Conservation (phyloP, 805 yeast genomes). For the Metahyphopichia silvanorum region DNA sequence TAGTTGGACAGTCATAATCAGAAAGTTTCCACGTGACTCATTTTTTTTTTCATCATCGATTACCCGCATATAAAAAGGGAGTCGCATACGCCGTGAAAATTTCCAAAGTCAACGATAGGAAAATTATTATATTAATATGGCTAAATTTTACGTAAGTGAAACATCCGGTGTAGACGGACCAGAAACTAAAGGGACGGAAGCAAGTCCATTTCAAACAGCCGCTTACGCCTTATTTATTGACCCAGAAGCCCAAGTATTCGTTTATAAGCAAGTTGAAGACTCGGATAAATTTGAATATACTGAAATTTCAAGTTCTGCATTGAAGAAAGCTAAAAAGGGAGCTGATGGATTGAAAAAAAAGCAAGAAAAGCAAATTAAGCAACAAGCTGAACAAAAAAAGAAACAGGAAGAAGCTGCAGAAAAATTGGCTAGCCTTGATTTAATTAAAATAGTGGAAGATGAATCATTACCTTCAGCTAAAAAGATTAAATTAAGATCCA, state of each 20-base stretch:
- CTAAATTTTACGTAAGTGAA: conserved; percentile 69
- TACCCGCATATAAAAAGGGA: too few relatives aligned
- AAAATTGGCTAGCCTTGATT: conserved; percentile 71
- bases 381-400: conserved; percentile 61
- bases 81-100: too few relatives aligned
- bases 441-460: conserved; percentile 73
- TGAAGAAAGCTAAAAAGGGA: conserved; percentile 95
- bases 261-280: conserved; percentile 60
- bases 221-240: conserved; percentile 69
- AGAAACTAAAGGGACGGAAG: conserved; percentile 59
- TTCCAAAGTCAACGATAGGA: too few relatives aligned
- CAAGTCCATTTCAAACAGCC: conserved; percentile 72
- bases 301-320: conserved; percentile 84
- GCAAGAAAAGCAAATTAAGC: conserved; percentile 60
- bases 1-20: too few relatives aligned
- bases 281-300: conserved; percentile 50
- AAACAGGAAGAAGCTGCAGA: conserved; percentile 58
- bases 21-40: too few relatives aligned
- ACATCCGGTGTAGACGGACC: conserved; percentile 62
- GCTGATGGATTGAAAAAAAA: conserved; percentile 88
- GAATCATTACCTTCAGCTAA: conserved; percentile 65
- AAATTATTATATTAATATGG: conserved; percentile 20
- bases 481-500: conserved; percentile 59
- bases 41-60: too few relatives aligned
- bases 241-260: conserved; percentile 55